phyloP scores from a whole-genome alignment of 441 rosid species.

The Corymbia citriodora region DNA sequence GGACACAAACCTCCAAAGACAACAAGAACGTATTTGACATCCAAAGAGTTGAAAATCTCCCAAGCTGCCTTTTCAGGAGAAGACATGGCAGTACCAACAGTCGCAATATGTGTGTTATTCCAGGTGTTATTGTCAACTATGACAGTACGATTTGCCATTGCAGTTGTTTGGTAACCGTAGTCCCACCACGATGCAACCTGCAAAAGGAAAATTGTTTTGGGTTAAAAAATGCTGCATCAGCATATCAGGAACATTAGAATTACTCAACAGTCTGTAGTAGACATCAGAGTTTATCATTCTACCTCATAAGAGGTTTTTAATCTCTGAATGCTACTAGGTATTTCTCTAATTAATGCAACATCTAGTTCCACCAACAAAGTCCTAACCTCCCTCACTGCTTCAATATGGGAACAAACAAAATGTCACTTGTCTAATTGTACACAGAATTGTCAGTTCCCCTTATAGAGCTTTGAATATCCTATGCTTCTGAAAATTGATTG shows the following conservation, averaged over 20 bases:
- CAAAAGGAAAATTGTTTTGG: conserved; percentile 1
- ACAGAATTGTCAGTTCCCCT: background rate
- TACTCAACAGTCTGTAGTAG: background rate
- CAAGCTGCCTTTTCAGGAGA: conserved; percentile 99
- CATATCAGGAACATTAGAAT: background rate
- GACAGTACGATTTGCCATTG: conserved; percentile 99
- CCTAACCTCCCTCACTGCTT: background rate
- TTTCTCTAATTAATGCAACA: background rate
- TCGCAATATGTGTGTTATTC: conserved; percentile 99
- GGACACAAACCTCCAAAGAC: conserved; percentile 89
- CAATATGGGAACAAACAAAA: background rate
- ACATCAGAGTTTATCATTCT: background rate
- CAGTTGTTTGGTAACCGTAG: conserved; percentile 98
- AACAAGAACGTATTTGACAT: conserved; percentile 96
- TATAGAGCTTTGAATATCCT: background rate
- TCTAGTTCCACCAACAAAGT: background rate
- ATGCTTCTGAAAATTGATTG: background rate
- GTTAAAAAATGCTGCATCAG: background rate
- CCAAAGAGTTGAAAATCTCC: conserved; percentile 96
- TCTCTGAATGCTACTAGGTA: background rate
- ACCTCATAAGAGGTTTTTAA: background rate
- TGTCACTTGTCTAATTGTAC: background rate
- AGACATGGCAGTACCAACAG: conserved; percentile 99
- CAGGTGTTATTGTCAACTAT: conserved; percentile 99
- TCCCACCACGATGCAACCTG: conserved; percentile 99